Base-by-base conservation (phyloP, 164 flowering plant species). In the Magnolia sinica region DNA sequence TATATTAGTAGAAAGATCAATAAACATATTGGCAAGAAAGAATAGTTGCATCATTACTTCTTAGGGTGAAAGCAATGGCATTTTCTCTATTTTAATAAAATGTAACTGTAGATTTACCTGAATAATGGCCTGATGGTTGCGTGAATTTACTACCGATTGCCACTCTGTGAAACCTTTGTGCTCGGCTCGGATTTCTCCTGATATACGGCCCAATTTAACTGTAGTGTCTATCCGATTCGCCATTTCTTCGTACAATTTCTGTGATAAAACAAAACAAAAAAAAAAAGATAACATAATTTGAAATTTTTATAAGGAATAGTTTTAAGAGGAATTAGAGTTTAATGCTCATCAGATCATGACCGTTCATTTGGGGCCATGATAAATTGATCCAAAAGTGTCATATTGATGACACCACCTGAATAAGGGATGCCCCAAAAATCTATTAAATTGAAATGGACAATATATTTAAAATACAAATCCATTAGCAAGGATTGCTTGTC, bases 91-190 rank as follows among this genome's bases (percentile, higher is more conserved):
- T 37, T 37, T 37, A 37, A 37, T 37, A 37, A 37, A 4, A 37
- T 37, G 45, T 37, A 37, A 22, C 1, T 65, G 29, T 27, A 68
- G 9, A 68, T 68, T 68, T 82, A 92, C 97, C 80, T 90, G 89
- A 68, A 92, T 82, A 72, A 91, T 87, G 63, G 97, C 76, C 69
- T 85, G 92, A 77, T 92, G 97, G 79, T 92, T 88, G 18, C 79
- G 80, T 7, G 59, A 71, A 37, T 92, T 83, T 3, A 81, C 63
- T 0, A 83, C 74, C 4, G 61, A 50, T 74, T 81, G 80, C 93
- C 96, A 90, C 18, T 85, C 83, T 11, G 87, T 77, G 77, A 92
- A 92, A 72, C 88, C 88, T 70, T 64, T 76, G 68, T 89, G 88
- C 51, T 79, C 64, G 13, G 61, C 64, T 3, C 74, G 78, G 49